Percentiles rank a stretch among this genome's conserved stretches.
These are phyloP conservation scores for Teunomyces barrocoloradensis DNA, from an alignment of 805 yeast species.

Conservation along the genomic window DNA sequence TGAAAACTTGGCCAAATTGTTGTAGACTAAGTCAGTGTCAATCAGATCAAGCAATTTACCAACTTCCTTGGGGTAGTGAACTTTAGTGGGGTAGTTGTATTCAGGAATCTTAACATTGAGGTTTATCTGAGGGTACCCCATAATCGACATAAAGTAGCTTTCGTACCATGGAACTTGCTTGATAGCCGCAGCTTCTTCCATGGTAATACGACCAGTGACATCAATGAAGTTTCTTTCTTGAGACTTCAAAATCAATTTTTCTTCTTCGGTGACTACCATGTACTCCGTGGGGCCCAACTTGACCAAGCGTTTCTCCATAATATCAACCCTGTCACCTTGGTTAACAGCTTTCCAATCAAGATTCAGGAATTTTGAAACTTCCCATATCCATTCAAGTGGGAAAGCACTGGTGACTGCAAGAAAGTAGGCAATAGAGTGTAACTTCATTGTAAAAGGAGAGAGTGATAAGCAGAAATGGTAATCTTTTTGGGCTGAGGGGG, in stretches of 20 bases:
- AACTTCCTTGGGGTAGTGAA: slow-evolving; percentile 38
- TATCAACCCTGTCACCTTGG: not conserved
- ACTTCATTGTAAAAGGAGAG: slow-evolving; percentile 1
- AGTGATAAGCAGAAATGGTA: too few species aligned
- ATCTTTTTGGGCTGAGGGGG: not conserved
- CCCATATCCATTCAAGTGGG: slow-evolving; percentile 1
- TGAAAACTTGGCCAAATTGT: slow-evolving; percentile 59
- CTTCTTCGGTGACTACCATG: slow-evolving; percentile 33
- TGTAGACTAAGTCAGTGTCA: slow-evolving; percentile 45
- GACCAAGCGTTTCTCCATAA: slow-evolving; percentile 22
- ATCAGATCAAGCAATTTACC: slow-evolving; percentile 42
- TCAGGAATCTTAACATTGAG: slow-evolving; percentile 16
- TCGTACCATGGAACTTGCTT: slow-evolving; percentile 13
- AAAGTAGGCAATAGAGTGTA: not conserved
- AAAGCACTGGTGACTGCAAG: slow-evolving; percentile 4
- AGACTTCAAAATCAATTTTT: slow-evolving; percentile 33
- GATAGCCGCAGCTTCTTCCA: slow-evolving; percentile 26
- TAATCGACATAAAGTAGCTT: too few species aligned
- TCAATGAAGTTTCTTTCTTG: slow-evolving; percentile 60
- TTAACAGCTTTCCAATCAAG: not conserved
- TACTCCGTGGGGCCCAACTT: slow-evolving; percentile 34
- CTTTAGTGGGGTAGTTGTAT: slow-evolving; percentile 53
- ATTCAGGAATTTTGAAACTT: not conserved
- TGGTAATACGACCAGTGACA: slow-evolving; percentile 49
- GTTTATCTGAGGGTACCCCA: slow-evolving; percentile 1